Evolutionary conservation across 140 eudicot genomes (phyloP).

Genomic region (Ambrosia hybrid): DNA sequence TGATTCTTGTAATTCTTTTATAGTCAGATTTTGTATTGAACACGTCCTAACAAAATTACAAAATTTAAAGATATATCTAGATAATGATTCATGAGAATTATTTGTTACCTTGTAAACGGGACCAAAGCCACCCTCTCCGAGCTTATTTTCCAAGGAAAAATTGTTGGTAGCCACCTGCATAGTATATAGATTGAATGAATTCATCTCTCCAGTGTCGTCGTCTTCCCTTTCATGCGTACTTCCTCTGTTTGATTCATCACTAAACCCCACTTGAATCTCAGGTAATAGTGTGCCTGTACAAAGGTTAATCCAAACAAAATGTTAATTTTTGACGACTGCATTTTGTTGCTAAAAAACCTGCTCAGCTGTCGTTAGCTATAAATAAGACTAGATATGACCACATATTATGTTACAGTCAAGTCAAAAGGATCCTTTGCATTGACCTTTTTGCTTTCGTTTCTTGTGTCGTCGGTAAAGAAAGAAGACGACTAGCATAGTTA

Average conservation of each 20-base stretch:
- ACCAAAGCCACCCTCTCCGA: slow-evolving; percentile 60
- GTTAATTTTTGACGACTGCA: not conserved
- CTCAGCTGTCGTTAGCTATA: no score
- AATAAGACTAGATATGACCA: no score
- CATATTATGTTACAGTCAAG: no score
- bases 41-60: no score
- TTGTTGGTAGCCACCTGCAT: slow-evolving; percentile 27
- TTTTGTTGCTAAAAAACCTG: no score
- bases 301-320: not conserved
- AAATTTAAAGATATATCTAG: not conserved
- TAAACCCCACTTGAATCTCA: slow-evolving; percentile 10
- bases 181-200: slow-evolving; percentile 14
- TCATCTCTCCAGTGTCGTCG: slow-evolving; percentile 34
- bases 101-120: slow-evolving; percentile 40
- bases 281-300: slow-evolving; percentile 21
- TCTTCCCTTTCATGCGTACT: slow-evolving; percentile 20
- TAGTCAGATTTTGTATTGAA: no score
- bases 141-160: slow-evolving; percentile 31
- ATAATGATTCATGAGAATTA: not conserved
- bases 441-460: slow-evolving; percentile 19
- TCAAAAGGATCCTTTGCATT: not conserved
- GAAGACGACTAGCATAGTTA: not conserved
- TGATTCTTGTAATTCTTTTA: no score
- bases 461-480: slow-evolving; percentile 10
- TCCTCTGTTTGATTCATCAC: slow-evolving; percentile 8